A percentile compares a stretch with the other conserved stretches of the same genome.
Evolutionary conservation across 805 yeast species (phyloP).

Genomic region (Grigorovia yakushimaensis): DNA sequence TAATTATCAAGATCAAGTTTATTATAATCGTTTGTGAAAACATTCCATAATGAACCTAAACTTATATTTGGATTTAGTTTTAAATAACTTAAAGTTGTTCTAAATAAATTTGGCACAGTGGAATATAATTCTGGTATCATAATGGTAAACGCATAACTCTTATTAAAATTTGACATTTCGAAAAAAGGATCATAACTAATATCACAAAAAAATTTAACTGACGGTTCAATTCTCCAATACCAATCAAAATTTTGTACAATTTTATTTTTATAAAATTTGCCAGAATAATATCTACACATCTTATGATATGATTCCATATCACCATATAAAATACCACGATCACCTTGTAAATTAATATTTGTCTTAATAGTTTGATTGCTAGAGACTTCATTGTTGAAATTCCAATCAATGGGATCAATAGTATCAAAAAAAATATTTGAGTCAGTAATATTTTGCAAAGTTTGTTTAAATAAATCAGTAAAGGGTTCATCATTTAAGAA

Average conservation of each 20-base stretch:
- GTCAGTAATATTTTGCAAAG: conserved; percentile 43
- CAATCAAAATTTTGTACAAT: conserved; percentile 63
- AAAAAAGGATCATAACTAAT: conserved; percentile 83
- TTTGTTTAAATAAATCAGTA: conserved; percentile 47
- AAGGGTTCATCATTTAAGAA: conserved; percentile 78
- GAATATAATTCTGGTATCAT: conserved; percentile 67
- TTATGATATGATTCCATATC: conserved; percentile 74
- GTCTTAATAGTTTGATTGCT: conserved; percentile 24
- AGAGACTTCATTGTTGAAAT: conserved; percentile 36
- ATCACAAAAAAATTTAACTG: conserved; percentile 83
- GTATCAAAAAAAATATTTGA: conserved; percentile 65
- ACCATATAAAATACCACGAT: conserved; percentile 77
- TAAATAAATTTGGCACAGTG: conserved; percentile 74
- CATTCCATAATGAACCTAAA: conserved; percentile 59
- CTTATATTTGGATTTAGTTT: conserved; percentile 33
- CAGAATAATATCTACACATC: conserved; percentile 92
- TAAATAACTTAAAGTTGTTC: conserved; percentile 59
- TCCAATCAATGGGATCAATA: conserved; percentile 56
- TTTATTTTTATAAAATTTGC: conserved; percentile 72
- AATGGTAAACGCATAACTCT: conserved; percentile 79
- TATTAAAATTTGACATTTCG: conserved; percentile 60
- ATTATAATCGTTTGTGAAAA: conserved; percentile 41
- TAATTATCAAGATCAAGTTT: conserved; percentile 29
- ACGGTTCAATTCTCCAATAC: conserved; percentile 97
- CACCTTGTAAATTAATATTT: conserved; percentile 44